A percentile compares a stretch with the other conserved stretches of the same genome.
phyloP scores from a whole-genome alignment of 2,329 filamentous ascomycete genomes.

The Xylaria digitata region DNA sequence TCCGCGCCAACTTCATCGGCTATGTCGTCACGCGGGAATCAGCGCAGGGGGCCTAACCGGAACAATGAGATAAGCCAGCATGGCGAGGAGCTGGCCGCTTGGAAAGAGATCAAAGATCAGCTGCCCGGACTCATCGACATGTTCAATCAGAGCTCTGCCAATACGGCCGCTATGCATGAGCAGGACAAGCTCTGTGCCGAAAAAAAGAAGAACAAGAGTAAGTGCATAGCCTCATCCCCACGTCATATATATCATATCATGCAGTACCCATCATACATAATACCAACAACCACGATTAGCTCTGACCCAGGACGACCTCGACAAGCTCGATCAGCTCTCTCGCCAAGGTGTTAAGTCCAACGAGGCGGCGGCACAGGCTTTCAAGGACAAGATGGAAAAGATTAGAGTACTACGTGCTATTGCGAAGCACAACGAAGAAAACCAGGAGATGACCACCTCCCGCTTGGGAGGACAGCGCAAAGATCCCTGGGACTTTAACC shows the following conservation, averaged over 20 bases:
- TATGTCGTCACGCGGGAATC: constrained; percentile 50
- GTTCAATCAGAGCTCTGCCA: constrained; percentile 56
- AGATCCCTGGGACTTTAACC: constrained; percentile 59
- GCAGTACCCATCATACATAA: constrained; percentile 43
- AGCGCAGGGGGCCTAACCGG: constrained; percentile 51
- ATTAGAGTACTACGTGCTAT: constrained; percentile 55
- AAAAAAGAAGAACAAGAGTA: constrained; percentile 51
- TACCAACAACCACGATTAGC: constrained; percentile 47
- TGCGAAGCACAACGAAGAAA: constrained; percentile 48
- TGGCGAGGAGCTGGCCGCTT: constrained; percentile 57
- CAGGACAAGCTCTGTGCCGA: constrained; percentile 56
- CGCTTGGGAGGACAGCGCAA: constrained; percentile 45
- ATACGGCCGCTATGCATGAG: constrained; percentile 52
- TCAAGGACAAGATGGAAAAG: constrained; percentile 50
- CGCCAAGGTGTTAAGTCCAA: constrained; percentile 52
- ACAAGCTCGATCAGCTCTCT: constrained; percentile 50
- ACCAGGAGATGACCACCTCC: constrained; percentile 50
- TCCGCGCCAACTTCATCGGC: constrained; percentile 7
- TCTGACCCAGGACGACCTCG: constrained; percentile 48
- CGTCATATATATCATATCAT: constrained; percentile 3
- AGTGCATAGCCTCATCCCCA: constrained; percentile 35
- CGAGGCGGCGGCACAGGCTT: constrained; percentile 37
- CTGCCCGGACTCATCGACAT: constrained; percentile 51
- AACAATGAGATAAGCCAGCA: constrained; percentile 54
- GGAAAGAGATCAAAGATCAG: constrained; percentile 56